These are phyloP conservation scores for Linnemannia hyalina DNA, from an alignment of 192 early-diverging fungal species.

Conservation along the genomic window DNA sequence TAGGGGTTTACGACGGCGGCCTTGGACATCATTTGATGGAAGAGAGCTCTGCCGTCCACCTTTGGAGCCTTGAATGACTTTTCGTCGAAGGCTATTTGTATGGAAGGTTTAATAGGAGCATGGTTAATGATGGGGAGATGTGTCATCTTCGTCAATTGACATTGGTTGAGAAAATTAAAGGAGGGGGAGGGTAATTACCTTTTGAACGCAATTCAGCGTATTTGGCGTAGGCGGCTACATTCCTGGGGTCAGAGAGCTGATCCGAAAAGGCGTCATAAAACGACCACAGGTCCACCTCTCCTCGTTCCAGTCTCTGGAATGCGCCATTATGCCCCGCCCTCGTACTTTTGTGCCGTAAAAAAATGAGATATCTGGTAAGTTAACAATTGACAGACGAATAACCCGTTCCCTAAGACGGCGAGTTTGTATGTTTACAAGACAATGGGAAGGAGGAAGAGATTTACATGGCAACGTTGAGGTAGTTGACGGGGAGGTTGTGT, in stretches of 20 bases:
- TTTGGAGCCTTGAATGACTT: constrained; percentile 28
- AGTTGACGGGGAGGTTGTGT: constrained; percentile 80
- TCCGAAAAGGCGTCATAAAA: constrained; percentile 72
- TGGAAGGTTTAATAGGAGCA: neutral
- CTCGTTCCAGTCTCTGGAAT: constrained; percentile 67
- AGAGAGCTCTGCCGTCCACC: constrained; percentile 72
- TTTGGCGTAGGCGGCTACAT: constrained; percentile 61
- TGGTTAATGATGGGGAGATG: neutral
- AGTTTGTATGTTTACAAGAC: neutral
- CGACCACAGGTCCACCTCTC: constrained; percentile 67
- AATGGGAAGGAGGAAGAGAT: neutral
- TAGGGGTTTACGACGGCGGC: constrained; percentile 56
- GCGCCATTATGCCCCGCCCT: constrained; percentile 21
- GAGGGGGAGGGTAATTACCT: constrained; percentile 4
- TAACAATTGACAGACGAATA: neutral
- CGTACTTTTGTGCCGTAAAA: constrained; percentile 9
- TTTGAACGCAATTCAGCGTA: constrained; percentile 49
- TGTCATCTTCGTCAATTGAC: neutral
- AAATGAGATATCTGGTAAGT: neutral
- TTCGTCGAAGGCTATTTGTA: constrained; percentile 19
- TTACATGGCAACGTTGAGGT: constrained; percentile 86
- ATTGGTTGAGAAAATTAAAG: neutral
- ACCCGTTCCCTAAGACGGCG: neutral
- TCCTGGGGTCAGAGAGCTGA: constrained; percentile 67
- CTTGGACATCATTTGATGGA: constrained; percentile 74